A percentile compares a stretch with the other conserved stretches of the same genome.
Evolutionary conservation across 2,329 filamentous ascomycete genomes (phyloP).

Genomic region (Aspergillus floridensis): DNA sequence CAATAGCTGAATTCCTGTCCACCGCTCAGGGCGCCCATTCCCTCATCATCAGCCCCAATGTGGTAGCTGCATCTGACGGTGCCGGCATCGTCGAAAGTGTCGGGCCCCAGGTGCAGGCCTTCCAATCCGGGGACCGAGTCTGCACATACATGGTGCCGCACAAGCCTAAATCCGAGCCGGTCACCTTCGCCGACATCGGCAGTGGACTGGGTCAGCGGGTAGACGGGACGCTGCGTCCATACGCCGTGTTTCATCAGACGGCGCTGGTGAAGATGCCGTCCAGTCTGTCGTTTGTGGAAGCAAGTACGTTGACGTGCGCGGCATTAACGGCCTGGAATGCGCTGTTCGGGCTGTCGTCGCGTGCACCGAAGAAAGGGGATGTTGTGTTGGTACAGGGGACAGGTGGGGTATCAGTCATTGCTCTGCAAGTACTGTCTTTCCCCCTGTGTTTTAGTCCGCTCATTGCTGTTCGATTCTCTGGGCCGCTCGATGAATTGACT

Average conservation of each 20-base stretch:
- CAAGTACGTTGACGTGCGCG: conserved; percentile 48
- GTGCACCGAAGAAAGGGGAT: conserved; percentile 37
- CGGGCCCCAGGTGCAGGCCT: conserved; percentile 51
- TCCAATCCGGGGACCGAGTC: conserved; percentile 55
- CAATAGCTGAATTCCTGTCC: conserved; percentile 26
- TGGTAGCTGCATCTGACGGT: conserved; percentile 44
- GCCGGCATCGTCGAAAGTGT: conserved; percentile 43
- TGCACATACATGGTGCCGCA: conserved; percentile 50
- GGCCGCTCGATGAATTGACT: too few species aligned
- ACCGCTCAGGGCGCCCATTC: conserved; percentile 36
- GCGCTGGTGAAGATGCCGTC: conserved; percentile 48
- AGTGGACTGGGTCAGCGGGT: conserved; percentile 48
- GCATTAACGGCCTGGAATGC: conserved; percentile 53
- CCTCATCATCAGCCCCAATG: conserved; percentile 43
- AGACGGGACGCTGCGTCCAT: conserved; percentile 50
- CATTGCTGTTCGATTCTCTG: too few species aligned
- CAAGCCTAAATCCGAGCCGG: conserved; percentile 44
- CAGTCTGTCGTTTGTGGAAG: conserved; percentile 49
- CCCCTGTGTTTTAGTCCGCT: not conserved
- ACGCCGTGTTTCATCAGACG: conserved; percentile 49
- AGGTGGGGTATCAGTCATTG: conserved; percentile 53
- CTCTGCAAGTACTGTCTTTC: conserved; percentile 39
- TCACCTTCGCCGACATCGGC: conserved; percentile 34
- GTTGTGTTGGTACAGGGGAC: conserved; percentile 55
- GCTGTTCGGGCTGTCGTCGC: conserved; percentile 49